Base-by-base conservation (phyloP, 2,329 filamentous ascomycete species). In the Hypoxylon sp. region DNA sequence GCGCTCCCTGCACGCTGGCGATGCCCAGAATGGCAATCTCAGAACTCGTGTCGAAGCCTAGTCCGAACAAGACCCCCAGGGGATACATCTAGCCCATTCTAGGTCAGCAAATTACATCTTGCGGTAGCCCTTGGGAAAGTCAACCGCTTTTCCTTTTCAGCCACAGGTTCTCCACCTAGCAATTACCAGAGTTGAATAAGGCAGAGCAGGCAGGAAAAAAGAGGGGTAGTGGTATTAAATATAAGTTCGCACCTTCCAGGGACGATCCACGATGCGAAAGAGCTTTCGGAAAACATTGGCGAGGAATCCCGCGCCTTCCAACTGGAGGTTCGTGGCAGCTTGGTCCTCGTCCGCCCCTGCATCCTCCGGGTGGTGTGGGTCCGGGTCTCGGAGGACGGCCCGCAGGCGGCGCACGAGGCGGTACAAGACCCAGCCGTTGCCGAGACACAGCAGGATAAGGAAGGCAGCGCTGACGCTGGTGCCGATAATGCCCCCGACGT, bases 21-120 rank as follows among this genome's bases (percentile, higher is more conserved):
- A 98, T 97, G 0, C 95, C 96, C 0, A 99, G 80, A 6, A 99
- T 85, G 0, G 96, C 95, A 73, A 98, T 92, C 77, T 99, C 95
- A 6, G 93, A 97, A 40, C 92, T 96, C 0, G 96, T 98, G 76
- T 98, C 96, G 76, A 99, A 98, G 0, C 95, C 96, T 0, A 98
- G 83, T 0, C 95, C 96, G 73, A 95, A 98, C 3, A 98, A 81
- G 0, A 98, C 84, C 0, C 95, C 95, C 0, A 75, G 68, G 6
- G 74, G 74, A 52, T 75, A 75, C 74, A 75, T 75, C 69, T 68
- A 61, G 18, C 18, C 3, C 45, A 28, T 11, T 2, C 4, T 14
- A 12, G 3, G 38, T 63, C 16, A 63, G 48, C n/a, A 32, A 20
- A 32, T n/a, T 42, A 8, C 7, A 4, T 14, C 30, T 33, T 2